Conservation (phyloP, 2,329 filamentous ascomycete genomes). For the Xylaria sp. region DNA sequence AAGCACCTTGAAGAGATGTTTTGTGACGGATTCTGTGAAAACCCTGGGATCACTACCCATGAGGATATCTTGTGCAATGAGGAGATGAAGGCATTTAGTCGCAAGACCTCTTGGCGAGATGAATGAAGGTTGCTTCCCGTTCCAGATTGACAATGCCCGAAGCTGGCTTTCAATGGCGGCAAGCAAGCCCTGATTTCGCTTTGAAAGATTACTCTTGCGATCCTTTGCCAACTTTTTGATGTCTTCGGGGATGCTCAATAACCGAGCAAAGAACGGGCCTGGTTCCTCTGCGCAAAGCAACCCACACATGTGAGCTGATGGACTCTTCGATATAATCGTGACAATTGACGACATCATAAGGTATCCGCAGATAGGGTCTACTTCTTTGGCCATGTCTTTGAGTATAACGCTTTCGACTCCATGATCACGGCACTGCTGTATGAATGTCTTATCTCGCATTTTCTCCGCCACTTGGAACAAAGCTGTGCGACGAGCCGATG, state of each 20-base stretch:
- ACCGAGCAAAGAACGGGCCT: slow-evolving; percentile 47
- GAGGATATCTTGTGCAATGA: slow-evolving; percentile 48
- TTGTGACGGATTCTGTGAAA: slow-evolving; percentile 44
- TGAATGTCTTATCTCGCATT: slow-evolving; percentile 57
- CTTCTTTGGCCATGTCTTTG: slow-evolving; percentile 52
- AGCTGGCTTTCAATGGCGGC: slow-evolving; percentile 49
- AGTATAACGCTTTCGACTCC: slow-evolving; percentile 66
- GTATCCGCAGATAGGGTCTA: slow-evolving; percentile 58
- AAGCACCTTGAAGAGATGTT: slow-evolving; percentile 45
- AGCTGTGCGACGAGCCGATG: slow-evolving; percentile 52
- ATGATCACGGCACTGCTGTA: slow-evolving; percentile 67
- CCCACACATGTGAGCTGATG: slow-evolving; percentile 53
- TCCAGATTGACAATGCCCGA: slow-evolving; percentile 55
- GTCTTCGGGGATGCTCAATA: slow-evolving; percentile 50
- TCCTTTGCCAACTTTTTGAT: slow-evolving; percentile 59
- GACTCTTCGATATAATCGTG: slow-evolving; percentile 56
- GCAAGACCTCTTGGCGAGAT: slow-evolving; percentile 60
- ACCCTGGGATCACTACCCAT: slow-evolving; percentile 44
- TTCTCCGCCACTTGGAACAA: slow-evolving; percentile 56
- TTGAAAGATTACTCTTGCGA: slow-evolving; percentile 64
- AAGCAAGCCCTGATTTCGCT: slow-evolving; percentile 54
- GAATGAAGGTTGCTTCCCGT: slow-evolving; percentile 41
- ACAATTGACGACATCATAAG: slow-evolving; percentile 59
- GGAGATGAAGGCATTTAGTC: slow-evolving; percentile 57
- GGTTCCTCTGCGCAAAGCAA: slow-evolving; percentile 52